Percentiles rank a stretch among this genome's conserved stretches.
Evolutionary conservation across 1,284 basidiomycete genomes (phyloP).

Genomic region (Naganishia albida): DNA sequence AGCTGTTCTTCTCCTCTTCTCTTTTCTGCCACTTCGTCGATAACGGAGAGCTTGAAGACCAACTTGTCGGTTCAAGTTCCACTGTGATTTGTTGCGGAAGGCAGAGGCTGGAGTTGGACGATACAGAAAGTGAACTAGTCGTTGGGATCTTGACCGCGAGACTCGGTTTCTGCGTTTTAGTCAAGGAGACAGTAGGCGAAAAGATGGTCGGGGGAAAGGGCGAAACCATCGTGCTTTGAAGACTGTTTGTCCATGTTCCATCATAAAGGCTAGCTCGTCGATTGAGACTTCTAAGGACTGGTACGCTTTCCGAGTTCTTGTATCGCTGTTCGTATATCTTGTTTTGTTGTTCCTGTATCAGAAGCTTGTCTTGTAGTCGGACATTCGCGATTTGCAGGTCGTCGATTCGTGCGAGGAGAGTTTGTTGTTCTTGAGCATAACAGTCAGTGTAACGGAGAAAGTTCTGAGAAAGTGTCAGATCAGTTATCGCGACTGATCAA

Average conservation of each 20-base stretch:
- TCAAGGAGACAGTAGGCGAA: conserved; percentile 13
- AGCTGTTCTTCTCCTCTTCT: not conserved
- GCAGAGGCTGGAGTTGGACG: not conserved
- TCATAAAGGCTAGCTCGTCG: conserved; percentile 24
- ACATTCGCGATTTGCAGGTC: conserved; percentile 23
- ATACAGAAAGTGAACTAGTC: not conserved
- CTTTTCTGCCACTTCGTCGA: not conserved
- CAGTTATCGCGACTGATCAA: not conserved
- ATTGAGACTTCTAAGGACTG: conserved; percentile 2
- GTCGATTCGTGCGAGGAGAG: conserved; percentile 17
- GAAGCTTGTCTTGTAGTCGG: conserved; percentile 19
- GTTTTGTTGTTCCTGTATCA: conserved; percentile 20
- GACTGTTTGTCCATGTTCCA: conserved; percentile 21
- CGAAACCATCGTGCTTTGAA: conserved; percentile 26
- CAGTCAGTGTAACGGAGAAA: conserved; percentile 19
- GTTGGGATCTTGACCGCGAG: conserved; percentile 14
- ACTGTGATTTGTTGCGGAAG: not conserved
- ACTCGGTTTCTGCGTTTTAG: conserved; percentile 11
- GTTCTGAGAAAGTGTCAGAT: not conserved
- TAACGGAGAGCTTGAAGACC: conserved; percentile 6
- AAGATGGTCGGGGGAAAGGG: conserved; percentile 23
- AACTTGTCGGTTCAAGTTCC: conserved; percentile 7
- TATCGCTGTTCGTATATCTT: conserved; percentile 2
- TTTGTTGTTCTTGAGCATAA: conserved; percentile 14
- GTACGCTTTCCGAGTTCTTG: not conserved